Base-by-base conservation (phyloP, 305 asterid genomes). In the Fraxinus latifolia region DNA sequence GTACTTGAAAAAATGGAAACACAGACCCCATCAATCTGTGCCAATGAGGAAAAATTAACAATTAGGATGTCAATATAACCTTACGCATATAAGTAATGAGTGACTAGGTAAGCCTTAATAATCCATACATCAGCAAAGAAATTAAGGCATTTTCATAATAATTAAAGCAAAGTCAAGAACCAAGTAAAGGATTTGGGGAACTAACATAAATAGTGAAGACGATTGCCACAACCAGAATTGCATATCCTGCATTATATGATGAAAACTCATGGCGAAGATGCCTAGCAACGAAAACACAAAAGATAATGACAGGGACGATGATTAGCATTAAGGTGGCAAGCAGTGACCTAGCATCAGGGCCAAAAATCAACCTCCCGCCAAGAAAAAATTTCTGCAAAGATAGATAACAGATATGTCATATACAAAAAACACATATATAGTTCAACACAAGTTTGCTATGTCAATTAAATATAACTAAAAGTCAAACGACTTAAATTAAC, bases 281-380 rank as follows among this genome's bases (percentile, higher is more conserved):
- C 86, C 97, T 89, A 81, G 95, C 99, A 73, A 96, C 97, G 79
- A 94, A 94, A 67, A 94, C 92, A 88, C 98, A 94, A 85, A 94
- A 96, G 90, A 92, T 70, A 84, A 89, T 77, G 76, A 94, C 95
- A 36, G 98, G 98, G 84, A 85, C 92, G 71, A 90, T 87, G 88
- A 96, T 87, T 83, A 94, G 91, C 86, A 89, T 85, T 88, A 96
- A 85, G 80, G 97, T 96, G 89, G 87, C 89, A 67, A 96, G 94
- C 91, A 96, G 84, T 11, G 98, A 93, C 89, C 89, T 94, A n/a
- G 99, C 98, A 86, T 96, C 98, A 21, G 98, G 98, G 84, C 99
- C 99, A 90, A 94, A 94, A 75, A 96, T 93, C 91, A 96, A 86
- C 90, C 99, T 93, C 89, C 98, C 99, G 67, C 97, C 90, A 7